Conservation (phyloP, 108 stramenopile genomes). For the Mediolabrus comicus region DNA sequence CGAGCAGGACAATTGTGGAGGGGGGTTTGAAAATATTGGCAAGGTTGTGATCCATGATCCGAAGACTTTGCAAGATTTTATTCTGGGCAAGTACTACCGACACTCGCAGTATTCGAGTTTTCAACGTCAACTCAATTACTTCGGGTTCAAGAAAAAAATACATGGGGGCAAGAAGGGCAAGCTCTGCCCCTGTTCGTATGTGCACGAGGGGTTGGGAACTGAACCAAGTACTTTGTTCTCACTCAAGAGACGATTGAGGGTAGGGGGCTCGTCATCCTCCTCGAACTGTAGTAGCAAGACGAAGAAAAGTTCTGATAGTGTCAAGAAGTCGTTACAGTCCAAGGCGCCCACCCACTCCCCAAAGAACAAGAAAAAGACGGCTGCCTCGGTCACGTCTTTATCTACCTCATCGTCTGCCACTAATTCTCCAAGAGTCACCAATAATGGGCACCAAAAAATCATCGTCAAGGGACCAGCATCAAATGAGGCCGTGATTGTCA, state of each 20-base stretch:
- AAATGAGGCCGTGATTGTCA: neutral
- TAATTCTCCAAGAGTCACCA: neutral
- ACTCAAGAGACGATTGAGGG: constrained; percentile 32
- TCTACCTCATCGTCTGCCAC: neutral
- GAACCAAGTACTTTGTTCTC: constrained; percentile 29
- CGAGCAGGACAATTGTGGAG: constrained; percentile 18
- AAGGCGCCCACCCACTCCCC: too few species aligned
- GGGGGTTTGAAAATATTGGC: constrained; percentile 25
- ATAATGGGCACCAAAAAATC: neutral
- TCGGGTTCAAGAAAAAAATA: constrained; percentile 54
- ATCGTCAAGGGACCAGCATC: neutral
- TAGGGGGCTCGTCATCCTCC: too few species aligned
- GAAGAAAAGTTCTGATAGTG: too few species aligned
- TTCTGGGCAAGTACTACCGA: constrained; percentile 52
- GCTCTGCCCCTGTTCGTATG: constrained; percentile 49
- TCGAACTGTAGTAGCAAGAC: too few species aligned
- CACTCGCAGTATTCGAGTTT: constrained; percentile 53
- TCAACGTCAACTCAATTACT: constrained; percentile 60
- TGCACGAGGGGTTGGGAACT: constrained; percentile 34
- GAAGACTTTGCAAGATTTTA: constrained; percentile 21
- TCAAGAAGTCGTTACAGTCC: too few species aligned
- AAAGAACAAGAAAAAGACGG: neutral
- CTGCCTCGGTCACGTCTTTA: neutral
- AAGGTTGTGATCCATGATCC: constrained; percentile 50
- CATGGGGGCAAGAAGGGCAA: constrained; percentile 47